A percentile compares a stretch with the other conserved stretches of the same genome.
Conservation (phyloP, 2,329 filamentous ascomycete genomes). For the Cercospora beticola region DNA sequence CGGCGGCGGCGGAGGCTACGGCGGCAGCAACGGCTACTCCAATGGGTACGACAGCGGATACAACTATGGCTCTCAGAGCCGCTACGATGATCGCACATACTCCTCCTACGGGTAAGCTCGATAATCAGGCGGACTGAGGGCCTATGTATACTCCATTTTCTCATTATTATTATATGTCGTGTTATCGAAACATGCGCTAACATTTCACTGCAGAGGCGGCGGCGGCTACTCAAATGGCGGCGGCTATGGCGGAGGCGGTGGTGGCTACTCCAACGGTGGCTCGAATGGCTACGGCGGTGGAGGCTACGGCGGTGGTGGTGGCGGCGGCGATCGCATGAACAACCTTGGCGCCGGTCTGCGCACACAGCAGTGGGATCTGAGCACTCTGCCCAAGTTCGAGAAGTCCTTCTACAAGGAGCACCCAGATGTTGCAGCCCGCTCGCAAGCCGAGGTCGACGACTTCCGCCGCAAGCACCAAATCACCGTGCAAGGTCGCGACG, state of each 20-base stretch:
- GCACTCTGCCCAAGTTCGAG: conserved; percentile 87
- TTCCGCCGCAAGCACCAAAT: conserved; percentile 88
- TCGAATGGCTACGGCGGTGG: conserved; percentile 36
- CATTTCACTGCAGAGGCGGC: conserved; percentile 31
- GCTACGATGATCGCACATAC: conserved; percentile 38
- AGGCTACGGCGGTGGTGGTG: conserved; percentile 48
- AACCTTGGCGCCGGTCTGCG: conserved; percentile 85
- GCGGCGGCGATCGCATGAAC: conserved; percentile 90
- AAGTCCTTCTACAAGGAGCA: conserved; percentile 99
- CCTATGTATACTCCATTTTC: conserved; percentile 25
- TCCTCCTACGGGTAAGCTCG: conserved; percentile 47
- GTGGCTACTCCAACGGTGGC: conserved; percentile 39
- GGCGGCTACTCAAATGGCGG: conserved; percentile 27
- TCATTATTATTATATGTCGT: conserved; percentile 10
- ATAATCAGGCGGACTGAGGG: conserved; percentile 43
- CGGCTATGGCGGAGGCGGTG: conserved; percentile 34
- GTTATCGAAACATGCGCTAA: conserved; percentile 16
- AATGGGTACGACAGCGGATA: conserved; percentile 38
- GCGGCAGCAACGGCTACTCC: conserved; percentile 38
- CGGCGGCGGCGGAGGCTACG: conserved; percentile 47
- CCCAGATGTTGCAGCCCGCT: conserved; percentile 70
- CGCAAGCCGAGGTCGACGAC: conserved; percentile 75
- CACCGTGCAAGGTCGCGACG: conserved; percentile 72
- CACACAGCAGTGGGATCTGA: conserved; percentile 83
- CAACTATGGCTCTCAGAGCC: conserved; percentile 49